Base-by-base conservation (phyloP, 148 eudicot genomes). In the Rhododendron griersonianum region DNA sequence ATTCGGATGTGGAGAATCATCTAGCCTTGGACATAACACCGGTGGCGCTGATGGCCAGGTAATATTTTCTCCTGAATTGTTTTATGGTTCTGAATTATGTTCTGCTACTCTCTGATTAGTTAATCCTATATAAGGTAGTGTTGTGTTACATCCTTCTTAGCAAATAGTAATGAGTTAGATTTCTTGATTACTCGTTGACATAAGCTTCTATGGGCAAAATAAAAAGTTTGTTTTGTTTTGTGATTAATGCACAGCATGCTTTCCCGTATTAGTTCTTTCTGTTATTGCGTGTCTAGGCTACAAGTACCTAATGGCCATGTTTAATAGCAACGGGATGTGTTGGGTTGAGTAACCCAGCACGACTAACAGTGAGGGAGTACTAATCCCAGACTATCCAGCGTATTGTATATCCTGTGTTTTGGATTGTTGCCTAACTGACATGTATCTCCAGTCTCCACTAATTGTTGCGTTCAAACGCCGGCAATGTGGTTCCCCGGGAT, bases 1-100 rank as follows among this genome's bases (percentile, higher is more conserved):
- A 2, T 97, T 97, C 48, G 99, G 99, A 2, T 94, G 95, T 87
- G 99, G 98, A 78, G 99, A 95, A 73, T 96, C 99, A 11, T 92
- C 96, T 9, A 96, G 98, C 83, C 97, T 96, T 78, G 99, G 99
- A 75, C 98, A 96, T 87, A 85, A 93, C 81, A 51, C 86, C 48
- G 93, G 51, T 50, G 88, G 83, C 25, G 91, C 78, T 74, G 98
- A 94, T 83, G 96, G 81, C 28, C 91, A 95, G 95, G 99, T 95
- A 25, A 79, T 86, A 1, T 11, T 35, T 87, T 84, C 78, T 80
- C 37, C 39, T 13, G 76, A 73, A 8, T 39, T 59, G 10, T 33
- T 37, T 53, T 84, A 19, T 76, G 21, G 41, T 71, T 25, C 59
- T 83, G 25, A 50, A 47, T 55, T 83, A 28, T 44, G 21, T 83